Evolutionary conservation across 129 eudicot species (phyloP).

Genomic region (Kitagawia praeruptora): DNA sequence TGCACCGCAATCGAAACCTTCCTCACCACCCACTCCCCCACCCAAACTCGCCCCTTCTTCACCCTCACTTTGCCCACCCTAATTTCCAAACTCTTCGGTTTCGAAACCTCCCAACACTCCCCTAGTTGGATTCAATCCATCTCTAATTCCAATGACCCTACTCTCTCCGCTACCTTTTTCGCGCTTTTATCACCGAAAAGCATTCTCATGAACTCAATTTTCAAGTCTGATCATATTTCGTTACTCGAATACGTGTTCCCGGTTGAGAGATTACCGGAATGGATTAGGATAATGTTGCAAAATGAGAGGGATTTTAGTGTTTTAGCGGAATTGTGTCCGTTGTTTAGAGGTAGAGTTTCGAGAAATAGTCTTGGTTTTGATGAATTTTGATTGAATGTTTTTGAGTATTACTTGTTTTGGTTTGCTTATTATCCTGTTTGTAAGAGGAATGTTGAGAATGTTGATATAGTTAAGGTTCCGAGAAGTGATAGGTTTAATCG

Average conservation of each 20-base stretch:
- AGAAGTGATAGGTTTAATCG: constrained; percentile 21
- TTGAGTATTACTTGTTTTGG: constrained; percentile 89
- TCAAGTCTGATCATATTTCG: constrained; percentile 60
- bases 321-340: constrained; percentile 51
- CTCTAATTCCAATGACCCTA: constrained; percentile 25
- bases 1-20: constrained; percentile 50
- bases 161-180: constrained; percentile 24
- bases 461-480: constrained; percentile 22
- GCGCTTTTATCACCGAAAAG: constrained; percentile 57
- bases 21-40: constrained; percentile 52
- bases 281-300: constrained; percentile 54
- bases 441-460: constrained; percentile 48
- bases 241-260: constrained; percentile 84
- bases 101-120: constrained; percentile 32
- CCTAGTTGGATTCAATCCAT: constrained; percentile 56
- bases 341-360: constrained; percentile 52
- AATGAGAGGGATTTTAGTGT: constrained; percentile 34
- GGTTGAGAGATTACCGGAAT: constrained; percentile 68
- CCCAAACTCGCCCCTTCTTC: constrained; percentile 75
- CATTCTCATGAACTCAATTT: constrained; percentile 41
- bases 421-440: constrained; percentile 85
- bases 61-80: constrained; percentile 80
- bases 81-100: constrained; percentile 66
- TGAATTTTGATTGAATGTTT: constrained; percentile 68
- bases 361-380: constrained; percentile 29